Percentiles rank a stretch among this genome's conserved stretches.
Evolutionary conservation across 352 stramenopile genomes (phyloP).

Genomic region (Pythium angustatum): DNA sequence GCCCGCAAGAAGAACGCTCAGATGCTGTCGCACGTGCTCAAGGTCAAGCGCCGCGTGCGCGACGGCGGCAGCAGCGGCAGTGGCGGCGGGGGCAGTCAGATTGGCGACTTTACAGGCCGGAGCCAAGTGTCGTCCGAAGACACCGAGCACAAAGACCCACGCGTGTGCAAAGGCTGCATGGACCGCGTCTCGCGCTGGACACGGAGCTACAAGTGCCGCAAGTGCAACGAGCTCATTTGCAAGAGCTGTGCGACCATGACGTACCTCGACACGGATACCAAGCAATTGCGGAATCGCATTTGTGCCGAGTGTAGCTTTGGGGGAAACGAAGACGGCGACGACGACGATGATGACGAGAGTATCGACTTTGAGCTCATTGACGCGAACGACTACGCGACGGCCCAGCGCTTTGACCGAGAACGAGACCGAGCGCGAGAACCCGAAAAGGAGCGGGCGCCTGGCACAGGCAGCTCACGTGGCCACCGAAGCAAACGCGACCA

Average conservation of each 20-base stretch:
- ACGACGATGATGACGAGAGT: background rate
- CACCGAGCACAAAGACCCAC: slow-evolving; percentile 19
- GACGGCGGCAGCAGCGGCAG: slow-evolving; percentile 16
- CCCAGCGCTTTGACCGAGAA: too few relatives aligned
- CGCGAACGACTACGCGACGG: background rate
- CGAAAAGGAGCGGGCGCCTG: too few relatives aligned
- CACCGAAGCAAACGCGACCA: too few relatives aligned
- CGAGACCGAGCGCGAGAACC: too few relatives aligned
- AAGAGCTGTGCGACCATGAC: slow-evolving; percentile 60
- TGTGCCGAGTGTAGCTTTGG: slow-evolving; percentile 46
- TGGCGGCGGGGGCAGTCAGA: slow-evolving; percentile 18
- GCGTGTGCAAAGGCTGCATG: slow-evolving; percentile 52
- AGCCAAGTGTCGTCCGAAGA: slow-evolving; percentile 26
- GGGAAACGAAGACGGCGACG: too few relatives aligned
- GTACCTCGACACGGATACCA: slow-evolving; percentile 39
- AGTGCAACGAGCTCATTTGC: slow-evolving; percentile 64
- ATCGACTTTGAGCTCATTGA: background rate
- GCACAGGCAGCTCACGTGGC: too few relatives aligned
- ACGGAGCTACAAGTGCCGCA: slow-evolving; percentile 55
- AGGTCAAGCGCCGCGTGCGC: slow-evolving; percentile 50
- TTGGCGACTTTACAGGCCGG: slow-evolving; percentile 11
- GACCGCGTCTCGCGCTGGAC: slow-evolving; percentile 68
- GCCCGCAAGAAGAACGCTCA: slow-evolving; percentile 48
- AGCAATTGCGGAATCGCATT: slow-evolving; percentile 56
- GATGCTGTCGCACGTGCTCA: slow-evolving; percentile 65